phyloP scores from a whole-genome alignment of 1,139 yeast genomes.

The Ogataea hybrid region DNA sequence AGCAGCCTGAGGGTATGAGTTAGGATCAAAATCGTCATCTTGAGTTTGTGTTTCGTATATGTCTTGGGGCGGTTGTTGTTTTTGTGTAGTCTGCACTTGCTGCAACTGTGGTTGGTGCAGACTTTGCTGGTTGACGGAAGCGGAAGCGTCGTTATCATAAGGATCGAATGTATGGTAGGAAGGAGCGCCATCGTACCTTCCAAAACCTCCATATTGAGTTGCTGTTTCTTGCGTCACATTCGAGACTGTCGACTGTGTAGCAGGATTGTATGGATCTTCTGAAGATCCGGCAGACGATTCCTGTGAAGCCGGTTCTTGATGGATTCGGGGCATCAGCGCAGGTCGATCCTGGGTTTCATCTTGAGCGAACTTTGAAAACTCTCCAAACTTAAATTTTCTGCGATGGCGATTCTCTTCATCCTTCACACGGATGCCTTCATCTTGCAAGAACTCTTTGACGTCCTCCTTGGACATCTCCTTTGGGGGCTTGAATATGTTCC shows the following conservation, averaged over 20 bases:
- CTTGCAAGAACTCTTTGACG: slow-evolving; percentile 48
- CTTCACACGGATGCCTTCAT: slow-evolving; percentile 52
- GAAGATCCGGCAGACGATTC: slow-evolving; percentile 15
- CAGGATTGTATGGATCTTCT: slow-evolving; percentile 18
- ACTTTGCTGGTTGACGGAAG: background rate
- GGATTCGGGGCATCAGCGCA: slow-evolving; percentile 28
- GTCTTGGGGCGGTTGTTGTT: slow-evolving; percentile 21
- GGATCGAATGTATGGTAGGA: slow-evolving; percentile 23
- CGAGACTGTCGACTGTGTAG: slow-evolving; percentile 19
- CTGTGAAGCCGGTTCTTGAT: slow-evolving; percentile 14
- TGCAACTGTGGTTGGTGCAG: slow-evolving; percentile 10
- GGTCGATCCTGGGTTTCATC: slow-evolving; percentile 33
- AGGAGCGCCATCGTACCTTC: slow-evolving; percentile 15
- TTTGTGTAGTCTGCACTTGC: slow-evolving; percentile 22
- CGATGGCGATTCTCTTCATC: slow-evolving; percentile 39
- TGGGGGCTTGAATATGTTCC: slow-evolving; percentile 54
- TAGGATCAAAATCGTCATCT: slow-evolving; percentile 27
- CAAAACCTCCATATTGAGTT: slow-evolving; percentile 1
- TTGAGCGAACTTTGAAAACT: slow-evolving; percentile 60
- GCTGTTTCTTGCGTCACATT: slow-evolving; percentile 5
- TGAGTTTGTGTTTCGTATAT: slow-evolving; percentile 15
- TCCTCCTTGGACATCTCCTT: slow-evolving; percentile 61
- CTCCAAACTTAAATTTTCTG: slow-evolving; percentile 53
- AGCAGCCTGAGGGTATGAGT: slow-evolving; percentile 29
- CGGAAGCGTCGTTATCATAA: slow-evolving; percentile 9